Base-by-base conservation (phyloP, 306 rosid species). In the Quercus parvula region DNA sequence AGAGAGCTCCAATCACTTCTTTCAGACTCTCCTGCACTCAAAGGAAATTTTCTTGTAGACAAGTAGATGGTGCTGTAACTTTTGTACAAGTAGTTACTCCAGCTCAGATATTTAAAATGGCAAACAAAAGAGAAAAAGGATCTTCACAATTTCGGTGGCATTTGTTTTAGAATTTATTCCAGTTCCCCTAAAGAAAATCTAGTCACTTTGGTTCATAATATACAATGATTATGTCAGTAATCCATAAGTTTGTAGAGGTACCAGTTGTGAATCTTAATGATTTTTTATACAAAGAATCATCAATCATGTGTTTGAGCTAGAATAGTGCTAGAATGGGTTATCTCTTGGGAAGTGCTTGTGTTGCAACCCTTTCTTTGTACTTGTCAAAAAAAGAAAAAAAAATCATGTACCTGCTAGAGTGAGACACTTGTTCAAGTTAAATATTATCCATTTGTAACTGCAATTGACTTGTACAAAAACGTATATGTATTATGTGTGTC, bases 1-100 rank as follows among this genome's bases (percentile, higher is more conserved):
- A 86, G 63, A 71, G 84, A 90, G 81, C 89, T 94, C 70, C 75
- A 51, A 69, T 84, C 88, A 27, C 87, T 91, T 80, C 71, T 94
- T 49, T 70, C 11, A n/a, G 84, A 78, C 30, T 83, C 87, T 61
- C 88, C 95, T 72, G 75, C 85, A 68, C 73, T 92, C 24, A 76
- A 78, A 58, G 78, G 80, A 33, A 82, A 84, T 56, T 78, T 88
- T 9, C 83, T 82, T 4, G 67, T 81, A 76, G 79, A 75, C 4
- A 38, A 85, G 62, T 75, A 85, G 80, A 33, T 56, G 78, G 22
- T 20, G 51, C 52, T 75, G 56, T 77, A 67, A 69, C 55, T 63
- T 63, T 55, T 58, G 63, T 55, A 27, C 74, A 74, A 30, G 17
- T 30, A 15, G 20, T 6, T 28, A 64, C 20, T 15, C 14, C 27